These are phyloP conservation scores for Gynochthodes officinalis DNA, from an alignment of 257 asterid genomes.

Conservation along the genomic window DNA sequence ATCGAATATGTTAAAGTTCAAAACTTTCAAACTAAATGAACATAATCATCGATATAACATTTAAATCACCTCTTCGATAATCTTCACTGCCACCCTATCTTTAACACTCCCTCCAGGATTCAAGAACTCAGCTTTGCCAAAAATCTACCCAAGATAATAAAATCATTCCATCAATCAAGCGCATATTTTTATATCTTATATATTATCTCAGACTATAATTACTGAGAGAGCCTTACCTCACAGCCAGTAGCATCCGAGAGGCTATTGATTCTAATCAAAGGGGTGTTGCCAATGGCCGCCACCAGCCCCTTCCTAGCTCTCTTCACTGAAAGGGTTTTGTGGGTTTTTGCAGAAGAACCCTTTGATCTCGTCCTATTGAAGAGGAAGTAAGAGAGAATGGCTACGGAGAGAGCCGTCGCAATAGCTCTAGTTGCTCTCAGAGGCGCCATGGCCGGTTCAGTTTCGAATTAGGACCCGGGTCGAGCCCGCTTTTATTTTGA, in stretches of 20 bases:
- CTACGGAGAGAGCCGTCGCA: slow-evolving; percentile 50
- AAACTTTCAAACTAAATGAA: slow-evolving; percentile 9
- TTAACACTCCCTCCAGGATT: slow-evolving; percentile 98
- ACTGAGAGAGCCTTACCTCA: slow-evolving; percentile 42
- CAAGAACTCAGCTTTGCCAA: slow-evolving; percentile 93
- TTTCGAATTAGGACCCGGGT: neutral
- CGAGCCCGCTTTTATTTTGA: neutral
- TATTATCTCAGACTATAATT: neutral
- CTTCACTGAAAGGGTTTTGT: slow-evolving; percentile 12
- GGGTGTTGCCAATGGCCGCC: slow-evolving; percentile 92
- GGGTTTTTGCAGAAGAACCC: slow-evolving; percentile 24
- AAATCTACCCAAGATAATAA: slow-evolving; percentile 44
- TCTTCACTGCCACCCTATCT: slow-evolving; percentile 89
- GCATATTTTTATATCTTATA: neutral
- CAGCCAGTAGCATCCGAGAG: slow-evolving; percentile 94
- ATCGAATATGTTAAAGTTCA: neutral
- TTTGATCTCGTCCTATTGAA: slow-evolving; percentile 33
- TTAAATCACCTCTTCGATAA: slow-evolving; percentile 75
- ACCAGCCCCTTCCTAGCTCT: slow-evolving; percentile 60
- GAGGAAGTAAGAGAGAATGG: slow-evolving; percentile 48
- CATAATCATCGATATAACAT: neutral
- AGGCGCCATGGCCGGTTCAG: slow-evolving; percentile 22
- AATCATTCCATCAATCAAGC: neutral
- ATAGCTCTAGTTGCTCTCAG: slow-evolving; percentile 51
- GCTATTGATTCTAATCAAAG: slow-evolving; percentile 82